phyloP scores from a whole-genome alignment of 225 moss, liverwort and hornwort species.

The Physcomitrellopsis africana region DNA sequence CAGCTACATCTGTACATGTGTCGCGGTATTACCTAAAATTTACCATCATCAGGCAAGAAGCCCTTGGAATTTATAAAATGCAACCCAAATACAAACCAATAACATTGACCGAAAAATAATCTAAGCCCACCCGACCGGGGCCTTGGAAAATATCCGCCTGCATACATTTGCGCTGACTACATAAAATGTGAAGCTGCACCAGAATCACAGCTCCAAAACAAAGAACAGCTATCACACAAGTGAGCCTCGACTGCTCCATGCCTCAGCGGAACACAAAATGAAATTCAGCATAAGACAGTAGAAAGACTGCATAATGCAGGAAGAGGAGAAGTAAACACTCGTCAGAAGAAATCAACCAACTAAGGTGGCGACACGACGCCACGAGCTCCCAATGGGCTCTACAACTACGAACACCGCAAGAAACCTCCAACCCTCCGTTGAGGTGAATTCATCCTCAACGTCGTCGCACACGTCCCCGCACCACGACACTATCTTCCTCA shows the following conservation, averaged over 20 bases:
- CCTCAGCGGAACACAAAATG: background rate
- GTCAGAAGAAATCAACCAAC: background rate
- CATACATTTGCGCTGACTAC: background rate
- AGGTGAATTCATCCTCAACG: too few species aligned
- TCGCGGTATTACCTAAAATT: too few species aligned
- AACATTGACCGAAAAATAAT: background rate
- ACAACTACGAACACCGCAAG: too few species aligned
- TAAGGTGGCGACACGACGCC: background rate
- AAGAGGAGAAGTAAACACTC: background rate
- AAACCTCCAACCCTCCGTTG: too few species aligned
- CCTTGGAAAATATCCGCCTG: background rate
- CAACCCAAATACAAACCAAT: too few species aligned
- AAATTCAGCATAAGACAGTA: background rate
- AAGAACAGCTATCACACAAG: background rate
- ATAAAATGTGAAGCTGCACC: background rate
- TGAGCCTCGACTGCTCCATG: background rate
- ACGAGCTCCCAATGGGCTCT: background rate
- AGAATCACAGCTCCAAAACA: background rate
- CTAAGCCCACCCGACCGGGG: slow-evolving; percentile 29
- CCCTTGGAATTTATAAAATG: too few species aligned
- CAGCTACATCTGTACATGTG: too few species aligned
- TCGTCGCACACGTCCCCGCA: too few species aligned
- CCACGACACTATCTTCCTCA: too few species aligned
- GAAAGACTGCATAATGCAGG: background rate
- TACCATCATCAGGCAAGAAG: too few species aligned